Evolutionary conservation across 768 basidiomycete genomes (phyloP).

Genomic region (Hygrocybe punicea): DNA sequence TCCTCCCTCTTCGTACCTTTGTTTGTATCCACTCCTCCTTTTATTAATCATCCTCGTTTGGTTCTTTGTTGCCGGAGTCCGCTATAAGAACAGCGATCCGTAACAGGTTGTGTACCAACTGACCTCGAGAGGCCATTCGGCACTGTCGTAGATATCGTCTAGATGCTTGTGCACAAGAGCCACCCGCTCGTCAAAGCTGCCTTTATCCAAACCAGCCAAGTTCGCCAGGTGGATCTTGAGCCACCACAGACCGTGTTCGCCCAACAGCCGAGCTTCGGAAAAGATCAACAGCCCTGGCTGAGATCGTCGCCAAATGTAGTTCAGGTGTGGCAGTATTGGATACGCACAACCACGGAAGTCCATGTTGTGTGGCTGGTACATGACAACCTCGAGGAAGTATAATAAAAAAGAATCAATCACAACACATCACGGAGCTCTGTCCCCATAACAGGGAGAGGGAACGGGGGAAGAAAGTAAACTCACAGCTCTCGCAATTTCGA

Average conservation of each 20-base stretch:
- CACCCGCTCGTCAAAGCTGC: conserved; percentile 88
- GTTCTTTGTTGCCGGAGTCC: too few species aligned
- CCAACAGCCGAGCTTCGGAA: conserved; percentile 73
- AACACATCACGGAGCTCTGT: too few species aligned
- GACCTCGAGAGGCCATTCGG: conserved; percentile 74
- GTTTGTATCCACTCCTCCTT: too few species aligned
- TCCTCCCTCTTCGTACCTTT: too few species aligned
- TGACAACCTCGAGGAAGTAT: conserved; percentile 80
- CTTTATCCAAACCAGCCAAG: conserved; percentile 92
- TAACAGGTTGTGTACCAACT: conserved; percentile 19
- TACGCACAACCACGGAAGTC: conserved; percentile 98
- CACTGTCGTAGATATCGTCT: conserved; percentile 79
- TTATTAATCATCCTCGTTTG: too few species aligned
- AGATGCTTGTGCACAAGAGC: conserved; percentile 68
- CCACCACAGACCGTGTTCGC: conserved; percentile 84
- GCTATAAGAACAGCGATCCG: not conserved
- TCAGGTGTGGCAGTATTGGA: conserved; percentile 92
- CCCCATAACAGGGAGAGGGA: conserved; percentile 3
- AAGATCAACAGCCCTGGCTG: conserved; percentile 84
- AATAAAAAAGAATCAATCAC: too few species aligned
- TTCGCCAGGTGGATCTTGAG: conserved; percentile 94
- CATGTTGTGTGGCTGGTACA: conserved; percentile 93
- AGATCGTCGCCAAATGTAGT: conserved; percentile 95
- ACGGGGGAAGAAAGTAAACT: conserved; percentile 26
- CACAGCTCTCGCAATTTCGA: conserved; percentile 91